These are phyloP conservation scores for Mrakia blollopis DNA, from an alignment of 768 basidiomycete genomes.

Conservation along the genomic window DNA sequence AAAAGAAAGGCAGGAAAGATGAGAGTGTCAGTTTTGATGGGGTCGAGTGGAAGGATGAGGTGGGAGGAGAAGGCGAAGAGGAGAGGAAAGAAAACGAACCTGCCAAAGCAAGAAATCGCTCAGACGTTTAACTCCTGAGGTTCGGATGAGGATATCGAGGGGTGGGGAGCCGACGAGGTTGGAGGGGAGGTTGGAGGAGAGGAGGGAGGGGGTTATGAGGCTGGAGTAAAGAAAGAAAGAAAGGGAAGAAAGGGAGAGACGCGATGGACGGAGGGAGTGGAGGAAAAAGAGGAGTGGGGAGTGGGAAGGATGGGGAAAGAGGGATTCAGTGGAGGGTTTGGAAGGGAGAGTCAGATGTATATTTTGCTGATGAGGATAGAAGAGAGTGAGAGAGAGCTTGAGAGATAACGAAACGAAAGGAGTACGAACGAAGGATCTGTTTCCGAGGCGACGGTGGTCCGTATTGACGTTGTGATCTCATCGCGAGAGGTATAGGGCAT, in stretches of 20 bases:
- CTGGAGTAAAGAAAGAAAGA: constrained; percentile 29
- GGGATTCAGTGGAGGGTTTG: no score
- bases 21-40: neutral
- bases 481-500: constrained; percentile 89
- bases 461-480: constrained; percentile 79
- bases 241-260: neutral
- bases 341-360: neutral
- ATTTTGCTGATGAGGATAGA: constrained; percentile 17
- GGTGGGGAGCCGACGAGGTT: constrained; percentile 51
- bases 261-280: neutral
- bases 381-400: neutral
- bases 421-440: constrained; percentile 14
- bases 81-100: constrained; percentile 48
- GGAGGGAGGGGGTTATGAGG: constrained; percentile 31
- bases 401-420: no score
- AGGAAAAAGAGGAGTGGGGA: neutral
- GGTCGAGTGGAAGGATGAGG: constrained; percentile 16
- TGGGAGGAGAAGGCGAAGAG: no score
- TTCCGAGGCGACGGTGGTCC: constrained; percentile 43
- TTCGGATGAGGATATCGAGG: constrained; percentile 82
- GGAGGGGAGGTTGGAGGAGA: constrained; percentile 35
- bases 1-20: neutral
- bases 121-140: constrained; percentile 80
- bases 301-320: neutral
- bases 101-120: constrained; percentile 96